Conservation (phyloP, 1,284 basidiomycete species). For the Porogramme epimiltina region DNA sequence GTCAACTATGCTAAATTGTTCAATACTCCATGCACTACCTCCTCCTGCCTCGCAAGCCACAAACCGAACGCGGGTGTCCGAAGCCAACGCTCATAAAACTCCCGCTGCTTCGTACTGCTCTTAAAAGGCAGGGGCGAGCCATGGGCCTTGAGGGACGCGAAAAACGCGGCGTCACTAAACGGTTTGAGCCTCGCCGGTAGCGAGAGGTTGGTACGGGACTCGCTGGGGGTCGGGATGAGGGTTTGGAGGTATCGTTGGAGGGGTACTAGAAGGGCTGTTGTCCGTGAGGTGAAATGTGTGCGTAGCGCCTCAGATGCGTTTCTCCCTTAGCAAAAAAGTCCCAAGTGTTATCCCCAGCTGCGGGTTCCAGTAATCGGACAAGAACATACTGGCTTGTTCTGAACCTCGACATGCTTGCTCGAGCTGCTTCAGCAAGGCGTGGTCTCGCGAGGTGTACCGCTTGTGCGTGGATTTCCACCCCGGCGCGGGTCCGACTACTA, state of each 20-base stretch:
- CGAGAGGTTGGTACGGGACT: constrained; percentile 20
- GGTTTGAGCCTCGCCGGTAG: constrained; percentile 58
- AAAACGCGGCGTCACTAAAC: constrained; percentile 81
- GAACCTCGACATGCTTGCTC: constrained; percentile 57
- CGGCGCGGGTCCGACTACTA: constrained; percentile 53
- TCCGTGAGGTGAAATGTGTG: constrained; percentile 86
- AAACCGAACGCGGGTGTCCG: constrained; percentile 73
- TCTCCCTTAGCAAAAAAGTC: constrained; percentile 52
- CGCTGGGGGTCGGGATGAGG: constrained; percentile 71
- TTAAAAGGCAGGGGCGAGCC: constrained; percentile 82
- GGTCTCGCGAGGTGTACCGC: constrained; percentile 86
- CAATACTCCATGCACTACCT: constrained; percentile 60
- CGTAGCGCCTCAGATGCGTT: constrained; percentile 73
- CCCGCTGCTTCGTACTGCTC: constrained; percentile 58
- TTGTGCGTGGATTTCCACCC: constrained; percentile 82
- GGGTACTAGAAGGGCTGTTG: constrained; percentile 88
- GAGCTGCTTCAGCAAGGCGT: constrained; percentile 66
- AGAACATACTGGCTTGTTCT: constrained; percentile 51
- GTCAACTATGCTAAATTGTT: constrained; percentile 15
- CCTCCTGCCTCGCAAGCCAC: constrained; percentile 77
- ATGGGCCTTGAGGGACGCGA: constrained; percentile 79
- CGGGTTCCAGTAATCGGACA: no score
- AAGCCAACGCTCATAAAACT: constrained; percentile 77
- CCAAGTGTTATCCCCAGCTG: no score
- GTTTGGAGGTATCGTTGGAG: constrained; percentile 93